These are phyloP conservation scores for Heracleum sosnowskyi DNA, from an alignment of 129 eudicot genomes.

Conservation along the genomic window DNA sequence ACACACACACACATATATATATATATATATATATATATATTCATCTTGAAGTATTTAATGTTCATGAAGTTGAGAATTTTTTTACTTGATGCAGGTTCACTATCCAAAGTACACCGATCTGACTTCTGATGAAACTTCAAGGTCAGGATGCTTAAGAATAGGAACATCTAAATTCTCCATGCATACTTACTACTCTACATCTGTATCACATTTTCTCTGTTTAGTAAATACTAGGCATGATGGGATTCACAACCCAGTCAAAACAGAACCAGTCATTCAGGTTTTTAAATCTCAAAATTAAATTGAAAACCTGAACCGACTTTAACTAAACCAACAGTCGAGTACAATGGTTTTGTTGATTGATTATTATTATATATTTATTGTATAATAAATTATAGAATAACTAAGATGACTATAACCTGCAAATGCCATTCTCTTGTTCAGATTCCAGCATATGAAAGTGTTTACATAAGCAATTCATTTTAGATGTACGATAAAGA, in stretches of 20 bases:
- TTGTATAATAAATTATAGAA: not conserved
- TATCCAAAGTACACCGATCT: slow-evolving; percentile 65
- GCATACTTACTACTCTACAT: slow-evolving; percentile 3
- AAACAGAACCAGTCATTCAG: not conserved
- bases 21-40: not conserved
- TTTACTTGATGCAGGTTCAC: slow-evolving; percentile 46
- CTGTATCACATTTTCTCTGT: not conserved
- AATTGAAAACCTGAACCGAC: not conserved
- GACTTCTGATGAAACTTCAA: slow-evolving; percentile 40
- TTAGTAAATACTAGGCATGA: not conserved
- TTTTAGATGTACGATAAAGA: not conserved
- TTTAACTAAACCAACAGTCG: not conserved
- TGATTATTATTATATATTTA: not conserved
- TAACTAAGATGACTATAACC: not conserved
- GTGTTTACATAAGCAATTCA: not conserved
- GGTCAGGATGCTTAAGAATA: slow-evolving; percentile 34
- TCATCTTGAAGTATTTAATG: not conserved
- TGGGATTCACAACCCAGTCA: not conserved
- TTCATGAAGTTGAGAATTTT: slow-evolving; percentile 4
- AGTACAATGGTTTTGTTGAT: not conserved
- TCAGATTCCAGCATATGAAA: not conserved
- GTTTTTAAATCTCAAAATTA: not conserved
- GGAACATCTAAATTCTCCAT: not conserved
- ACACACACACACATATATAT: too few relatives aligned
- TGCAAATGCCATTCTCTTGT: not conserved